Evolutionary conservation across 768 basidiomycete species (phyloP).

Genomic region (Trametes elegans): DNA sequence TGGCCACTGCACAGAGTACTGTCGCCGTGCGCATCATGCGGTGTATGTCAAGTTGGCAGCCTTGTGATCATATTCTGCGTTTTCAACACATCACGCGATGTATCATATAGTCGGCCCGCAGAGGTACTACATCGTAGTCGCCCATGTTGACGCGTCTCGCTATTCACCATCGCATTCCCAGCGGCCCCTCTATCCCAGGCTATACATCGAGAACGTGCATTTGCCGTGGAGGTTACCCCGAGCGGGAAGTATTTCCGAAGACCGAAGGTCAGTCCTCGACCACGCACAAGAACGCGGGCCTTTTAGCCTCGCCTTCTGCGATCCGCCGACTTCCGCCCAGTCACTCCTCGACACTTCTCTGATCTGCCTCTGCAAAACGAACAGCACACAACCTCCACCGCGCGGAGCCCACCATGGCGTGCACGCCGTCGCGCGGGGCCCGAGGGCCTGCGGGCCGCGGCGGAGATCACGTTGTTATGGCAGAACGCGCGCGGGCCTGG

Average conservation of each 20-base stretch:
- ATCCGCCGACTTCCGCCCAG: background rate
- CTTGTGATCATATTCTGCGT: too few relatives aligned
- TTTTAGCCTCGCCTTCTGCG: background rate
- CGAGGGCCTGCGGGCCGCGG: background rate
- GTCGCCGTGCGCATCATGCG: too few relatives aligned
- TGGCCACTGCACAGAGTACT: too few relatives aligned
- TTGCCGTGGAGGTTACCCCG: slow-evolving; percentile 2
- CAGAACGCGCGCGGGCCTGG: background rate
- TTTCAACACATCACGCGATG: too few relatives aligned
- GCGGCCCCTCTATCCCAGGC: too few relatives aligned
- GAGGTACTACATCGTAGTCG: too few relatives aligned
- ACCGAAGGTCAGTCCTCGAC: background rate
- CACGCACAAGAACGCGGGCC: slow-evolving; percentile 4
- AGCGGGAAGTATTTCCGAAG: background rate
- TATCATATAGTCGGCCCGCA: too few relatives aligned
- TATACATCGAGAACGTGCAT: too few relatives aligned
- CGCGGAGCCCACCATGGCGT: background rate
- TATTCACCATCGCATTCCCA: too few relatives aligned
- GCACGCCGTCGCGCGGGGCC: background rate
- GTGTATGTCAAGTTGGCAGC: too few relatives aligned
- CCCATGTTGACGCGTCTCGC: background rate
- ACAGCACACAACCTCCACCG: too few relatives aligned
- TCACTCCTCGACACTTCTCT: slow-evolving; percentile 3
- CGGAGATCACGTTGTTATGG: slow-evolving; percentile 3
- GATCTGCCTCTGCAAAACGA: background rate